phyloP scores from a whole-genome alignment of 2,329 filamentous ascomycete genomes.

The Sclerotinia nivalis region DNA sequence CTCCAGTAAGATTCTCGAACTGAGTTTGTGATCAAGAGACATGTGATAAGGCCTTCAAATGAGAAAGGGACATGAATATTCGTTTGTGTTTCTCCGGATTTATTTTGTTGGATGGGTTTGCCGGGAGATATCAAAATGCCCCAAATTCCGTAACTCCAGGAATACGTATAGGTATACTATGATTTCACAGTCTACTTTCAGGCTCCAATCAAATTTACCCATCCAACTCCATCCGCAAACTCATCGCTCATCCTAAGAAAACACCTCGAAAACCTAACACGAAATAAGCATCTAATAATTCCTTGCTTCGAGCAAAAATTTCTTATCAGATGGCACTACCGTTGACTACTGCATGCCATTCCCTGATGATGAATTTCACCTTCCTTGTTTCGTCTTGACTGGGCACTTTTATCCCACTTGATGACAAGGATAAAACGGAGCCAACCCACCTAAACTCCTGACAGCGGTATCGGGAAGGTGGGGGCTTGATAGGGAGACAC shows the following conservation, averaged over 20 bases:
- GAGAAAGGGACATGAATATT: no score
- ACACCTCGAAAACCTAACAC: no score
- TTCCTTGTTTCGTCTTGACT: background rate
- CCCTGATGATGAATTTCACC: background rate
- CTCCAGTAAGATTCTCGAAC: background rate
- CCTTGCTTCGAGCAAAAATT: no score
- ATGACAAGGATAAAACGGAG: background rate
- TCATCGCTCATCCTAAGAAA: background rate
- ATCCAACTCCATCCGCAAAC: background rate
- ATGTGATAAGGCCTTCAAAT: no score
- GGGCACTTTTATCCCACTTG: background rate
- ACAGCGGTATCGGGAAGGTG: background rate
- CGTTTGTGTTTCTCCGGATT: no score
- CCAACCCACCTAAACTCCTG: background rate
- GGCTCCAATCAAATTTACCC: background rate
- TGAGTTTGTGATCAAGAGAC: no score
- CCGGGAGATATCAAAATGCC: background rate
- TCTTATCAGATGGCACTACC: background rate
- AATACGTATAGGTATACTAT: background rate
- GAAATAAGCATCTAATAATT: background rate
- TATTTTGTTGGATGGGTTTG: background rate
- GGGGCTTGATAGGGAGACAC: conserved; percentile 12
- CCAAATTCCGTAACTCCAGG: no score
- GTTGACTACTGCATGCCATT: no score
- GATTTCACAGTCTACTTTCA: background rate